Evolutionary conservation across 768 basidiomycete genomes (phyloP), one percentile per base, ranked within the genome.

Genomic region (Pholiota molesta): DNA sequence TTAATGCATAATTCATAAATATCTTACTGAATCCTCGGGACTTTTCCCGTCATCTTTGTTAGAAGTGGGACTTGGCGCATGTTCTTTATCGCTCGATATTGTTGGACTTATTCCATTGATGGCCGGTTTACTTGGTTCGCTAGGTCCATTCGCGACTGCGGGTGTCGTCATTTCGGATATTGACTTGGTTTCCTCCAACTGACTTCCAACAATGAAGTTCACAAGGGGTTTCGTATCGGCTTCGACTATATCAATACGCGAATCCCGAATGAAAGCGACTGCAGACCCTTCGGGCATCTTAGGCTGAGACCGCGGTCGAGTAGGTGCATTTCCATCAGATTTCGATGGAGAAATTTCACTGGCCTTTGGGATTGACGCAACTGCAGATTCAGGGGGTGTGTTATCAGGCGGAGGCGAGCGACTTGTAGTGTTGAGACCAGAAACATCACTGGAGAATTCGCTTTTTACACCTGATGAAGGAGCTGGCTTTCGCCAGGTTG

Each of bases 181-280:
- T 21, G 53, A 21, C n/a, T 33, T 59, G 21, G 39, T 44, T 53
- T 79, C 81, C 47, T 92, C 91, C 57, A 94, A 70, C 73, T 94
- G 93, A 68, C 92, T 94, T 59, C 78, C 83, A 49, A 94, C 90
- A 52, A 87, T 91, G 76, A 95, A 95, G 64, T 84, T 87, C 60
- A 93, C 89, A 10, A 79, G 65, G 16, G 79, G 71, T 58, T 80
- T 82, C 4, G 79, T 66, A 66, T 86, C 83, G 39, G 76, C 75
- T 60, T 77, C 79, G 33, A 82, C 78, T 16, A 74, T 72, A 59
- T 86, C 84, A 39, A 86, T 80, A 33, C 81, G 80, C 7, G 85
- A 85, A 69, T 86, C 84, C 40, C 89, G 87, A 72, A 88, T 88
- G 74, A 91, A 90, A 37, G 87, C 90, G 57, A 92, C 87, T 44